phyloP scores from a whole-genome alignment of 768 basidiomycete genomes.

The Lentinus tigrinus region DNA sequence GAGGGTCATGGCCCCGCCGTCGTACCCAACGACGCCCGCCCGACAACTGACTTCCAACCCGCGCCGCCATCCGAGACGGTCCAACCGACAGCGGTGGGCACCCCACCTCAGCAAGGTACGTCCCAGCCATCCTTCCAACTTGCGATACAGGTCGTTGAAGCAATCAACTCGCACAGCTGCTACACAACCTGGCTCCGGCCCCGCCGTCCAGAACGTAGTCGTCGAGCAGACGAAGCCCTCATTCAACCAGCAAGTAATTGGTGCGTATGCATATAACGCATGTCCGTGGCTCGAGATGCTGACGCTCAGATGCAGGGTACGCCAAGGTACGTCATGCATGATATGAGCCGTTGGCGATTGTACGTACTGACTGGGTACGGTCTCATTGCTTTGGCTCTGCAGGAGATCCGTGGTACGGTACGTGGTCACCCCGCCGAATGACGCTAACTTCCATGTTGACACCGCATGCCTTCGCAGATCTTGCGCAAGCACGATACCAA shows the following conservation, averaged over 20 bases:
- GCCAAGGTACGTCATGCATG: slow-evolving; percentile 1
- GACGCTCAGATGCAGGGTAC: background rate
- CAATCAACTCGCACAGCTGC: background rate
- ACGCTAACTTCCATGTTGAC: too few relatives aligned
- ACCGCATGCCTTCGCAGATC: background rate
- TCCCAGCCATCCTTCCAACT: background rate
- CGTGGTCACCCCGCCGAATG: background rate
- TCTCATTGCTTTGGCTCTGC: background rate
- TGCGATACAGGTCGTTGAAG: background rate
- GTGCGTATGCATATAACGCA: background rate
- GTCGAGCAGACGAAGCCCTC: slow-evolving; percentile 8
- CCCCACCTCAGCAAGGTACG: slow-evolving; percentile 13
- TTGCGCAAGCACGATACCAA: slow-evolving; percentile 12
- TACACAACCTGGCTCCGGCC: slow-evolving; percentile 9
- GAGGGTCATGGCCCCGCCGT: background rate
- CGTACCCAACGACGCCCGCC: background rate
- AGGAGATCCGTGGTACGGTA: slow-evolving; percentile 16
- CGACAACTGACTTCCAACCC: slow-evolving; percentile 6
- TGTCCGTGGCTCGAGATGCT: too few relatives aligned
- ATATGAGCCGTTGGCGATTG: background rate
- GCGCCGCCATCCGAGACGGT: background rate
- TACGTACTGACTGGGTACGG: background rate
- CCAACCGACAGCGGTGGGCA: slow-evolving; percentile 3
- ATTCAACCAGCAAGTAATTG: slow-evolving; percentile 13
- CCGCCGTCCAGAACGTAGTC: background rate